Evolutionary conservation across 1,139 yeast genomes (phyloP), one percentile per base, ranked within the genome.

Genomic region (Magnusiomyces magnusii): DNA sequence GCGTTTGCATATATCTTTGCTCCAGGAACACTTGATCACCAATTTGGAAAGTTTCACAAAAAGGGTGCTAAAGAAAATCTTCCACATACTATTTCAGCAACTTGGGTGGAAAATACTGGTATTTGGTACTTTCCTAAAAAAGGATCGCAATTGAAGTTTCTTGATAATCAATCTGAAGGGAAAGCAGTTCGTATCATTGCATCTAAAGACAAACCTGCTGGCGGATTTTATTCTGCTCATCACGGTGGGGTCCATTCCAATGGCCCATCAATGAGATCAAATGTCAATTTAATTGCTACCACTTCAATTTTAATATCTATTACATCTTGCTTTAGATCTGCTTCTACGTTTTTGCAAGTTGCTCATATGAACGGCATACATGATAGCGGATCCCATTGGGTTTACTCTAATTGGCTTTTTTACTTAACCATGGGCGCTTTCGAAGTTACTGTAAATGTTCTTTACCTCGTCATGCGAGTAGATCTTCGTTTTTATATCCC

Each of bases 401-500:
- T 80, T n/a, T 76, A 71, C 68, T 73, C 76, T 61, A 80, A 84
- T 17, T 79, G 80, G 55, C 83, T 83, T 36, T 80, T 85, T 84
- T 87, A 85, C 70, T 76, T 85, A 47, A 73, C 82, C 63, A 86
- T 88, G 82, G 87, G 87, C 28, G 81, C 79, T 2, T 75, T 84
- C 51, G 95, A 87, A 73, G 78, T 78, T 0, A 63, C 84, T 34
- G 80, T 85, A 60, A 78, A 83, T 60, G 63, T 82, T 5, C 60
- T 84, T 51, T 84, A 83, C 70, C 71, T 87, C 52, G 70, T 83
- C 34, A 83, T 84, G 50, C 77, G 95, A 68, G 81, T 85, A 56
- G 95, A 87, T 69, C 77, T 87, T 66, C 78, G 95, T 68, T 87
- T 87, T 74, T 87, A 87, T 77, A 83, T 89, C 71, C 93, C 93